phyloP scores from a whole-genome alignment of 352 stramenopile genomes.

The Bremia lactucae region DNA sequence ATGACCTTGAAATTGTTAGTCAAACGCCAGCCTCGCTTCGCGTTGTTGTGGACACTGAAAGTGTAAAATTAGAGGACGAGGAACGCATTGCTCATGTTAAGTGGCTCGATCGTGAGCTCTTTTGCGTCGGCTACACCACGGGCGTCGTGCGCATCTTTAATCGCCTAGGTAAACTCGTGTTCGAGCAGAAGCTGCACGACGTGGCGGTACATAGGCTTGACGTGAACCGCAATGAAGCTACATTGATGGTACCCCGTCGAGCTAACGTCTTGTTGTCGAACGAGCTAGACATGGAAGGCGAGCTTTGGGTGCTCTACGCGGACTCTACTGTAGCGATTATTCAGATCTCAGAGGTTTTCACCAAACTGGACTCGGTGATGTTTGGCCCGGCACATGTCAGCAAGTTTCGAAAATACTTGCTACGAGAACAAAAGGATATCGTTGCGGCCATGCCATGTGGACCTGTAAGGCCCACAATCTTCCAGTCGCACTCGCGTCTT shows the following conservation, averaged over 20 bases:
- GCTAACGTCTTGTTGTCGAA: slow-evolving; percentile 16
- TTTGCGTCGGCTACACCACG: slow-evolving; percentile 45
- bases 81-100: slow-evolving; percentile 52
- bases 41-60: slow-evolving; percentile 20
- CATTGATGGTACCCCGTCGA: slow-evolving; percentile 19
- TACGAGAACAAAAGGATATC: slow-evolving; percentile 62
- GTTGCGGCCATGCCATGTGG: slow-evolving; percentile 52
- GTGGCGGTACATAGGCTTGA: slow-evolving; percentile 35
- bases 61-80: slow-evolving; percentile 28
- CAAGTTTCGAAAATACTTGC: slow-evolving; percentile 74
- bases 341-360: slow-evolving; percentile 47
- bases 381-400: slow-evolving; percentile 55
- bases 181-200: slow-evolving; percentile 56
- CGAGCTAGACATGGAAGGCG: slow-evolving; percentile 25
- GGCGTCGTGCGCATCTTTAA: slow-evolving; percentile 54
- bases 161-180: slow-evolving; percentile 33
- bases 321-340: slow-evolving; percentile 74
- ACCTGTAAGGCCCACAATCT: slow-evolving; percentile 57
- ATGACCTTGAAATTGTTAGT: slow-evolving; percentile 13
- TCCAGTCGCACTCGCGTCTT: slow-evolving; percentile 68
- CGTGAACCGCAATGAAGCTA: slow-evolving; percentile 30
- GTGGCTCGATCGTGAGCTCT: slow-evolving; percentile 48
- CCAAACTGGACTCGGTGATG: slow-evolving; percentile 37
- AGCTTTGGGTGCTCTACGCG: slow-evolving; percentile 71
- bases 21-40: slow-evolving; percentile 1